Base-by-base conservation (phyloP, 176 grass and related monocot genomes). In the Carex littledalei region DNA sequence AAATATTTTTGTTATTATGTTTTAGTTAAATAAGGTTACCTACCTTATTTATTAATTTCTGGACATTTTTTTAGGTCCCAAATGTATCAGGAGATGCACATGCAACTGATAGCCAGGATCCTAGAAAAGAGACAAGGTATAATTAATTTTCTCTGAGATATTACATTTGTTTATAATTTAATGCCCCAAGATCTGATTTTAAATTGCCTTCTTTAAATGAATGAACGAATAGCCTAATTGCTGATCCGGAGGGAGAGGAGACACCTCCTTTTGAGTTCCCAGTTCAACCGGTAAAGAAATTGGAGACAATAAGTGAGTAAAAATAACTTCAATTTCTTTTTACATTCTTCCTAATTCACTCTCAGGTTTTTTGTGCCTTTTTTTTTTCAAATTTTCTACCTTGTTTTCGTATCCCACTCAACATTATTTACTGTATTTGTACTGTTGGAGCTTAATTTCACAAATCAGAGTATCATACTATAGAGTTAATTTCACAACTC, bases 221-320 rank as follows among this genome's bases (percentile, higher is more conserved):
- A 78, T 76, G 49, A 55, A 78, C 31, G 5, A 54, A 78, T 67
- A 86, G 84, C 64, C 53, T 37, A 57, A 58, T 86, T 32, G 84
- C 43, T 59, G 68, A 76, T 52, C 61, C 50, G 1, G 8, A 78
- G 3, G 62, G 74, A 49, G 52, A 84, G 14, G 89, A 87, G 84
- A 85, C 17, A 16, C 80, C 11, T 35, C 67, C 86, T 57, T 90
- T 92, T 7, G 87, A 96, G 93, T 88, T 89, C 15, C 50, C 83
- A 84, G 18, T 85, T 81, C 74, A 71, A 84, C n/a, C 63, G 56
- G 62, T 47, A 63, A 78, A 75, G 71, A 67, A 56, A 76, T n/a
- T 64, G 15, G 43, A 32, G 63, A 17, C 62, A 14, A 17, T 66
- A 80, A 78, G 89, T 90, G 50, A 80, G 20, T 59, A 79, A 64